Evolutionary conservation across 2,329 filamentous ascomycete genomes (phyloP).

Genomic region (Pseudocercospora ulei): DNA sequence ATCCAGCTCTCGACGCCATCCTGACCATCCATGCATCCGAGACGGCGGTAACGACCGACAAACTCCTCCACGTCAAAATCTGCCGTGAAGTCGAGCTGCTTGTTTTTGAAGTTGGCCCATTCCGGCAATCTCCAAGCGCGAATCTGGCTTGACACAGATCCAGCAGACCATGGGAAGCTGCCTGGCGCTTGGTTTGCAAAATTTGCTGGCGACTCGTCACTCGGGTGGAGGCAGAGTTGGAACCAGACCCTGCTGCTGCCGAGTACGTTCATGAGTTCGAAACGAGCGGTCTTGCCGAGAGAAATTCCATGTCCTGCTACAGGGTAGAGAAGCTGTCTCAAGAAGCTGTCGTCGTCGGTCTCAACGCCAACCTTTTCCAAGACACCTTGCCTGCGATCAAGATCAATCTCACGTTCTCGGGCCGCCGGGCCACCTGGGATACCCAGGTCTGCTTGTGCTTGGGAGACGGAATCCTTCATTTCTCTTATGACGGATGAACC

Average conservation of each 20-base stretch:
- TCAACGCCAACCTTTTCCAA: conserved; percentile 81
- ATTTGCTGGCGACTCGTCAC: conserved; percentile 68
- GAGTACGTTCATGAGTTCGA: conserved; percentile 65
- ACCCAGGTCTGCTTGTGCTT: conserved; percentile 68
- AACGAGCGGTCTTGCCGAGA: conserved; percentile 64
- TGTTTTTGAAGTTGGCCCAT: conserved; percentile 90
- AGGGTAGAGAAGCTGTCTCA: conserved; percentile 74
- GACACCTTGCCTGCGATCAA: conserved; percentile 72
- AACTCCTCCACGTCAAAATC: conserved; percentile 96
- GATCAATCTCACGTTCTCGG: conserved; percentile 63
- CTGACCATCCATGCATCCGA: conserved; percentile 80
- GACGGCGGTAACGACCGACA: conserved; percentile 63
- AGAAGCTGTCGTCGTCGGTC: conserved; percentile 69
- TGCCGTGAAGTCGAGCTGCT: conserved; percentile 85
- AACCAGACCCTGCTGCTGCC: conserved; percentile 89
- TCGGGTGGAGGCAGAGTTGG: conserved; percentile 83
- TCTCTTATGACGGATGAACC: conserved; percentile 79
- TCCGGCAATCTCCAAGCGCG: conserved; percentile 88
- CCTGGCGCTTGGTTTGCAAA: conserved; percentile 62
- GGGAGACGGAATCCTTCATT: conserved; percentile 70
- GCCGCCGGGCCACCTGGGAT: conserved; percentile 58
- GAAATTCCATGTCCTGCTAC: conserved; percentile 66
- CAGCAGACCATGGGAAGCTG: conserved; percentile 85
- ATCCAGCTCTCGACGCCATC: conserved; percentile 94
- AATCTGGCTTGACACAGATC: conserved; percentile 81